These are phyloP conservation scores for Blastobotrys muscicola DNA, from an alignment of 805 yeast genomes.

Conservation along the genomic window DNA sequence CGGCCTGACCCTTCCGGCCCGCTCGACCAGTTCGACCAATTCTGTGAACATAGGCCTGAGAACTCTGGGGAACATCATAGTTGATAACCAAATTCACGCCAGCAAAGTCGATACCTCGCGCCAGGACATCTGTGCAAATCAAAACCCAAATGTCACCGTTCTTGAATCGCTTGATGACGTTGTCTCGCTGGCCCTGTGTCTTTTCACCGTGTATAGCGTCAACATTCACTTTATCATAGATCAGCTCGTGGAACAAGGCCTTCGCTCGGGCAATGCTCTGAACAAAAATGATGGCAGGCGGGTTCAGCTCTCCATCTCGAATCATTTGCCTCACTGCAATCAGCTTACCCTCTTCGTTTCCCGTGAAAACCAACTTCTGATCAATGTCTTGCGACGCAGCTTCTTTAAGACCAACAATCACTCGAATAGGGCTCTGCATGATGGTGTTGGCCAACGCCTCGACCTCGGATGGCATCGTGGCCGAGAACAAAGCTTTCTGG, in stretches of 20 bases:
- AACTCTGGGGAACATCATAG: conserved; percentile 89
- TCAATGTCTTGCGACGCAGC: conserved; percentile 81
- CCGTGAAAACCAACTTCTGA: conserved; percentile 77
- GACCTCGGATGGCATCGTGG: conserved; percentile 88
- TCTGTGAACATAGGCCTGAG: conserved; percentile 94
- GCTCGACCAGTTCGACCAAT: conserved; percentile 99
- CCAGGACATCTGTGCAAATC: conserved; percentile 90
- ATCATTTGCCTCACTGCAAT: conserved; percentile 85
- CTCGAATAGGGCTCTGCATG: conserved; percentile 77
- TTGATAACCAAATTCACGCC: conserved; percentile 92
- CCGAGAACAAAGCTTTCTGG: conserved; percentile 79
- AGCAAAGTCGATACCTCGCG: conserved; percentile 95
- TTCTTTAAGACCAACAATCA: conserved; percentile 87
- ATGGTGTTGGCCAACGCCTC: conserved; percentile 80
- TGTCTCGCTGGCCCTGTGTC: conserved; percentile 79
- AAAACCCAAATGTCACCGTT: conserved; percentile 92
- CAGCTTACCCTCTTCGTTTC: conserved; percentile 91
- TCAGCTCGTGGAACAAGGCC: conserved; percentile 84
- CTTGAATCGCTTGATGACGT: conserved; percentile 73
- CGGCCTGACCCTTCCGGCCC: conserved; percentile 75
- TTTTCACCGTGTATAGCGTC: conserved; percentile 95
- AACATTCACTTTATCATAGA: conserved; percentile 85
- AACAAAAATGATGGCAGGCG: conserved; percentile 86
- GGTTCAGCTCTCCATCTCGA: conserved; percentile 61
- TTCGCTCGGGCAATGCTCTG: conserved; percentile 92